These are phyloP conservation scores for Debaryomyces sp. DNA, from an alignment of 1,139 yeast species.

Conservation along the genomic window DNA sequence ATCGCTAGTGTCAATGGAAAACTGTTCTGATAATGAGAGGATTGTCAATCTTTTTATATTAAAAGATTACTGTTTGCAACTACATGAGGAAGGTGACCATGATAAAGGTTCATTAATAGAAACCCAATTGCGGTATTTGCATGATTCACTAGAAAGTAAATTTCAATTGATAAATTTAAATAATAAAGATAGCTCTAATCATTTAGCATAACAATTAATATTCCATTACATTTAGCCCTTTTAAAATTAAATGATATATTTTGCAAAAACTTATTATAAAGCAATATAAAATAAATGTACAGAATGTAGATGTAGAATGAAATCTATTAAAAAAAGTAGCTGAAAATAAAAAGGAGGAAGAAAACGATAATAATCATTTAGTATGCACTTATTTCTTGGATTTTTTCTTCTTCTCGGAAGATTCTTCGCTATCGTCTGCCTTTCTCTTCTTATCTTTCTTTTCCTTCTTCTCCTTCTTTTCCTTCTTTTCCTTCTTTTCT, in stretches of 20 bases:
- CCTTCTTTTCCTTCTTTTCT: slow-evolving; percentile 63
- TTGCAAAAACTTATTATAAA: slow-evolving; percentile 1
- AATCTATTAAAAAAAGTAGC: slow-evolving; percentile 8
- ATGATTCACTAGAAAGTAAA: slow-evolving; percentile 17
- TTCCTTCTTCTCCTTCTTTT: slow-evolving; percentile 51
- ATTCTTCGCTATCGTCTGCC: slow-evolving; percentile 61
- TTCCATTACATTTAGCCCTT: not conserved
- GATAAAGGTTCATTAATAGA: slow-evolving; percentile 27
- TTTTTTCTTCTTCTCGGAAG: slow-evolving; percentile 47
- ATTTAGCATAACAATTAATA: not conserved
- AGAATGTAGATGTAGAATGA: slow-evolving; percentile 13
- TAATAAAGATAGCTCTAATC: not conserved
- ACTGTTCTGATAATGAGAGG: slow-evolving; percentile 23
- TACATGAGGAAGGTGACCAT: slow-evolving; percentile 22
- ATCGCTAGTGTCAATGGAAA: slow-evolving; percentile 14
- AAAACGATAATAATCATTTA: slow-evolving; percentile 8
- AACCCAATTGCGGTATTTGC: slow-evolving; percentile 23
- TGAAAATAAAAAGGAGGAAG: slow-evolving; percentile 4
- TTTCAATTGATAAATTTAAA: slow-evolving; percentile 10
- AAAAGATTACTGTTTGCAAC: slow-evolving; percentile 18
- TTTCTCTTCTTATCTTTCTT: slow-evolving; percentile 49
- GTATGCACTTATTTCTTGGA: slow-evolving; percentile 31
- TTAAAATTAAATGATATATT: slow-evolving; percentile 6
- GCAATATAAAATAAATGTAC: slow-evolving; percentile 18
- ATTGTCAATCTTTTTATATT: slow-evolving; percentile 25